Evolutionary conservation across 495 filamentous ascomycete species (phyloP), one percentile per base, ranked within the genome.

Genomic region (Penicillium malachiteum): DNA sequence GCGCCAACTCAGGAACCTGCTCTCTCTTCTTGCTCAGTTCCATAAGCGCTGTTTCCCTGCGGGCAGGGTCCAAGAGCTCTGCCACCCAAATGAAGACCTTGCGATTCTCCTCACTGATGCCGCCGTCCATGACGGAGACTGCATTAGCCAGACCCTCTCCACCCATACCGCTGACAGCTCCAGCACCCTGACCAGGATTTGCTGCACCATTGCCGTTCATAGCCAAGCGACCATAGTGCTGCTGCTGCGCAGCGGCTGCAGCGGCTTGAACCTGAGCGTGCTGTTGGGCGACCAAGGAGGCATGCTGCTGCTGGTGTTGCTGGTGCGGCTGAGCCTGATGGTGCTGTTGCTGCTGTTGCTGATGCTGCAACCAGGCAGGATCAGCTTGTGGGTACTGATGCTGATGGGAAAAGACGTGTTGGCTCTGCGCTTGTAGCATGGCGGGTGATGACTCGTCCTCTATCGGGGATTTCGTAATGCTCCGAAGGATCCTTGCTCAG

Each of bases 21-120:
- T 99, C 94, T 41, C 94, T 79, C 79, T 99, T 99, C 80, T 99
- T 99, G 78, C 93, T 97, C 41, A 99, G 79, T 71, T 99, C 94
- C 68, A 99, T 84, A 14, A 99, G 80, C 46, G 94, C 95, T 0
- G 88, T 85, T 74, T 99, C 94, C 49, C 94, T 80, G 14, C 90
- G 90, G 47, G 83, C 84, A 45, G 91, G 89, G 65, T 92, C 93
- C 62, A 97, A 81, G 42, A 97, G 78, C 66, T 99, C 93, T 41
- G 91, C 87, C 57, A 97, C 93, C 84, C 92, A 97, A 58, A 86
- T 86, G 63, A 97, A 82, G 13, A 96, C 91, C 49, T 93, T 84
- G 62, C 90, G 82, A 68, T 96, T 96, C 64, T 99, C 94, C 65
- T 97, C 95, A 41, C 87, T 89, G 50, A 92, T 80, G 45, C 73